These are phyloP conservation scores for Gleditsia sinensis DNA, from an alignment of 306 rosid species.

Conservation along the genomic window DNA sequence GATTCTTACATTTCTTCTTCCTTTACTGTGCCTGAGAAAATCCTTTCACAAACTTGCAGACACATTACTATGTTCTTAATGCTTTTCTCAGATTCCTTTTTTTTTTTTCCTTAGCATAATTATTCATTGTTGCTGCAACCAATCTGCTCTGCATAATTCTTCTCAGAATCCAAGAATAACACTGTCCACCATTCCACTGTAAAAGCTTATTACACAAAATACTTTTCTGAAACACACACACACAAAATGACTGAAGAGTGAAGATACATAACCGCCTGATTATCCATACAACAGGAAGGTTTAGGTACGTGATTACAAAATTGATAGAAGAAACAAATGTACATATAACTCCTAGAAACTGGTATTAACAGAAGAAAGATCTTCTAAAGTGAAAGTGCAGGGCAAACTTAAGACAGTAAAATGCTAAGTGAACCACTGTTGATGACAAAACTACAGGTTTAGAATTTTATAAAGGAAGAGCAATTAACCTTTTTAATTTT, in stretches of 20 bases:
- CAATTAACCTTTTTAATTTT: neutral
- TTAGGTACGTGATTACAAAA: constrained; percentile 8
- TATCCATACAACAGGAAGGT: constrained; percentile 14
- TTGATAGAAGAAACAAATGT: neutral
- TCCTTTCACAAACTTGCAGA: no score
- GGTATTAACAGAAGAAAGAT: constrained; percentile 8
- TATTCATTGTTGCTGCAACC: neutral
- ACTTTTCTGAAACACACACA: neutral
- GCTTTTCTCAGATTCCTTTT: no score
- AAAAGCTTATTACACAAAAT: neutral
- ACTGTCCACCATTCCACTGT: neutral
- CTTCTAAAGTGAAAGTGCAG: neutral
- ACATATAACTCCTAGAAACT: constrained; percentile 14
- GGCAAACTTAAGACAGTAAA: neutral
- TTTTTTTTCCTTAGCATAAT: neutral
- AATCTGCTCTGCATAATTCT: neutral
- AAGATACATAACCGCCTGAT: neutral
- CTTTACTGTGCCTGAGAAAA: no score
- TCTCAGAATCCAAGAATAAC: neutral
- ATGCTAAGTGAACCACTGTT: neutral
- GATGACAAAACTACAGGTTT: neutral
- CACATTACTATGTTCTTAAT: no score
- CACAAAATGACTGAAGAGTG: constrained; percentile 19
- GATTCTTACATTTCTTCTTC: no score
- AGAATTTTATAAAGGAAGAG: neutral